Evolutionary conservation across 2,329 filamentous ascomycete genomes (phyloP).

Genomic region (Alternaria angustiovoidea): DNA sequence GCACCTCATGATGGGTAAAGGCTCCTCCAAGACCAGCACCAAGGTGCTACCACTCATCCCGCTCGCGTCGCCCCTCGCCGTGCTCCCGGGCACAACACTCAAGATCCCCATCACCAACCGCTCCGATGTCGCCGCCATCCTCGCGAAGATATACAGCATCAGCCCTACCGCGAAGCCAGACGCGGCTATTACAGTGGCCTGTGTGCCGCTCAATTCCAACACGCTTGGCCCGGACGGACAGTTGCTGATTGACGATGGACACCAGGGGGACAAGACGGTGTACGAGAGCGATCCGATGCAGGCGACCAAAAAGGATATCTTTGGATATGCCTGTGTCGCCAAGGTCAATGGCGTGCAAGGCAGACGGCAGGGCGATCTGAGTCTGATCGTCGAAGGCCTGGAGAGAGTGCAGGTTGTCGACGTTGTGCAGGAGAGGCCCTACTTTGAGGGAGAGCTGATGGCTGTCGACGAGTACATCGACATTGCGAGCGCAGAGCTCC

Average conservation of each 20-base stretch:
- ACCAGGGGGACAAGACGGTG: constrained; percentile 46
- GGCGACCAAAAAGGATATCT: constrained; percentile 70
- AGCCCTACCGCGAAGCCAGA: constrained; percentile 70
- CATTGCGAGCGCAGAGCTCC: constrained; percentile 60
- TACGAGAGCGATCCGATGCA: constrained; percentile 61
- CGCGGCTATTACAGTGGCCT: constrained; percentile 80
- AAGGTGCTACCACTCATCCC: constrained; percentile 77
- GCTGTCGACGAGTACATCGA: constrained; percentile 71
- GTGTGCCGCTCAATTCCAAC: constrained; percentile 82
- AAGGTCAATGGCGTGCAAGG: constrained; percentile 60
- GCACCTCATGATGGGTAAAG: constrained; percentile 44
- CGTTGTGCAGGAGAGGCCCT: constrained; percentile 79
- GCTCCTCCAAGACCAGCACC: constrained; percentile 44
- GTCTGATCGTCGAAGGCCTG: constrained; percentile 85
- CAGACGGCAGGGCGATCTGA: constrained; percentile 67
- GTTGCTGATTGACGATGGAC: constrained; percentile 73
- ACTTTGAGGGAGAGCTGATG: constrained; percentile 82
- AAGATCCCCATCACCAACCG: constrained; percentile 85
- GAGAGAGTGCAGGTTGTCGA: constrained; percentile 78
- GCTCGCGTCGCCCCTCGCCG: constrained; percentile 78
- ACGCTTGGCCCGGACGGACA: constrained; percentile 76
- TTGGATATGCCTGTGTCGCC: constrained; percentile 77
- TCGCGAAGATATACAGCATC: constrained; percentile 84
- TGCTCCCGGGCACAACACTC: constrained; percentile 85
- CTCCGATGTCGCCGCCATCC: constrained; percentile 85